Evolutionary conservation across 2,329 filamentous ascomycete species (phyloP), one percentile per base, ranked within the genome.

Genomic region (Trichoderma semiorbis): DNA sequence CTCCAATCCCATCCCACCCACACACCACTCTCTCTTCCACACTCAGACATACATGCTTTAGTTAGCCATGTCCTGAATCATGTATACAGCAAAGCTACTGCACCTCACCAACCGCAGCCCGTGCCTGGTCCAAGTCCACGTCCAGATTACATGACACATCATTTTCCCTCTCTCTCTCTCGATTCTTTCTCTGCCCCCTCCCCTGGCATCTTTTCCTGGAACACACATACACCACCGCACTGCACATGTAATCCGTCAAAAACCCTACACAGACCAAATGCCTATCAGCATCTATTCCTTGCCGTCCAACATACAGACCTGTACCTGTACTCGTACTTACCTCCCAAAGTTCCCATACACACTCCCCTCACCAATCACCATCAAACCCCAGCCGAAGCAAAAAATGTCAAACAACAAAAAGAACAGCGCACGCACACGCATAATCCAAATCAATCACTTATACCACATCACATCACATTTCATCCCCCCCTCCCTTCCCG

Each of bases 1-100:
- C 28, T 53, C 62, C 62, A 65, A 65, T 65, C 43, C 62, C 62
- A 53, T 53, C 2, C n/a, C n/a, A 10, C 43, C 12, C 14, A 28
- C 62, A 65, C 62, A 34, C 62, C 62, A 3, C 43, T 32, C 12
- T 30, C 24, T 28, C 55, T 39, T 39, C 55, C 55, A 58, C 39
- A 65, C 62, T 65, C 62, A 65, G 43, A 65, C 62, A 65, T 34
- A 24, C 62, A 65, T 53, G 30, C 21, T 2, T 64, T 64, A 64
- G 61, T 50, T 50, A 14, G 18, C 26, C 32, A 7, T 24, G 28
- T 64, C 61, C 55, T 58, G 55, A 58, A 7, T 30, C 39, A 50
- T 50, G 61, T 53, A 32, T 53, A 32, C 7, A 21, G 11, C 18
- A 24, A 32, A 18, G 11, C 57, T 32, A 64, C 61, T 64, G 36